Base-by-base conservation (phyloP, 2,329 filamentous ascomycete species). In the Hymenoscyphus repandus region DNA sequence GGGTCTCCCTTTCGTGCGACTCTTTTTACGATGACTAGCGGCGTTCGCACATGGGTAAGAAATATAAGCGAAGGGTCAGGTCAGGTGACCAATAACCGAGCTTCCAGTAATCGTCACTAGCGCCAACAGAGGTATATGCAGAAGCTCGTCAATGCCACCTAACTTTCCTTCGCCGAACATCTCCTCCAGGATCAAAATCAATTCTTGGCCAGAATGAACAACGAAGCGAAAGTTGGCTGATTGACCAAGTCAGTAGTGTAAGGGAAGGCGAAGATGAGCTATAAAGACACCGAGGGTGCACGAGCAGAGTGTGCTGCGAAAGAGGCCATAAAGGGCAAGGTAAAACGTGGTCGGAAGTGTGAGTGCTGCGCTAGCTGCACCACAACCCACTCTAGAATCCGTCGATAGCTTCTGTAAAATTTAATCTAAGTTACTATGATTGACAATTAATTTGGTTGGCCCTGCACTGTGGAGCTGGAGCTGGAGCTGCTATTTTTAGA, bases 231-330 rank as follows among this genome's bases (percentile, higher is more conserved):
- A 10, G 13, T 34, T 45, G 27, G 42, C 11, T 3, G 22, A 33
- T 45, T 31, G 12, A 33, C 42, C 15, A 31, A 44, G 41, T 44
- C 41, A 7, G 13, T 4, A 22, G 30, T 41, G 6, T n/a, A 32
- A 15, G 22, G 22, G 41, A 17, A 31, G 22, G 22, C 4, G 45
- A 39, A 52, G 18, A 53, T 55, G 3, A 62, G 59, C 10, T 74
- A 71, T 50, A 62, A 67, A 44, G 58, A 70, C 45, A 50, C 61
- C 17, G 52, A 40, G 37, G 47, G 40, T 43, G 54, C 56, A 55
- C 49, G 51, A 56, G 50, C 43, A 32, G 27, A 51, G 44, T 50
- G 46, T 52, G 49, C 46, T 47, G 51, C 17, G 12, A 56, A 58
- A 47, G 52, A 58, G 4, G 20, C 18, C 9, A 43, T 15, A 38